Base-by-base conservation (phyloP, 2,329 filamentous ascomycete genomes). In the Exophiala calicioides region DNA sequence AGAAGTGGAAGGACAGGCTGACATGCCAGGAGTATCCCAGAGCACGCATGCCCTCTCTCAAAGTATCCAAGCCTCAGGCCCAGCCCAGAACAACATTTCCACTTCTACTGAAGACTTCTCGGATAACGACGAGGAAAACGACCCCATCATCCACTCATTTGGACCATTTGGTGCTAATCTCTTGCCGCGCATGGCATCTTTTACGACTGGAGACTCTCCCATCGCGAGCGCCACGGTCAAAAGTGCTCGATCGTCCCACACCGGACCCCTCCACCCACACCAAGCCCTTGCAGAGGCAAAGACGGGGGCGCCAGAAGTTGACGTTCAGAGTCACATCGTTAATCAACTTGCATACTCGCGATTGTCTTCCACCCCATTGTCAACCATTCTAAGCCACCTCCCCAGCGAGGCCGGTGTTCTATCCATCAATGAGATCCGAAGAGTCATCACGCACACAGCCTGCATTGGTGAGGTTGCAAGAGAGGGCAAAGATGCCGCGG, bases 271-370 rank as follows among this genome's bases (percentile, higher is more conserved):
- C 43, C 62, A 66, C 33, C 61, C 66, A 32, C 58, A 60, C 21
- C 57, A 63, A 12, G 61, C 64, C 16, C 59, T 62, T 3, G 55
- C 57, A 20, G 8, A 23, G 20, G 5, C 33, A 63, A 68, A 42
- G 43, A 47, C 42, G 52, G 43, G 66, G 70, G 15, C 56, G 65
- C 21, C 65, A 52, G 62, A 73, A 31, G 56, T 74, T 48, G 63
- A 69, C 61, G 60, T 68, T 72, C 70, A 68, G 68, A 95, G 96
- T 67, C 93, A 98, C 64, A 83, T 95, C 53, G 80, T 93, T 65
- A 97, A 97, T 68, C 93, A 98, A 69, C 80, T 98, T 21, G 93
- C 93, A 23, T 98, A 88, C 68, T 96, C 93, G 1, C 87, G 91
- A 20, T 77, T 97, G 5, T 90, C 91, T 12, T 95, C 90, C 0